These are phyloP conservation scores for Pseudocercospora ulei DNA, from an alignment of 2,329 filamentous ascomycete species.

Conservation along the genomic window DNA sequence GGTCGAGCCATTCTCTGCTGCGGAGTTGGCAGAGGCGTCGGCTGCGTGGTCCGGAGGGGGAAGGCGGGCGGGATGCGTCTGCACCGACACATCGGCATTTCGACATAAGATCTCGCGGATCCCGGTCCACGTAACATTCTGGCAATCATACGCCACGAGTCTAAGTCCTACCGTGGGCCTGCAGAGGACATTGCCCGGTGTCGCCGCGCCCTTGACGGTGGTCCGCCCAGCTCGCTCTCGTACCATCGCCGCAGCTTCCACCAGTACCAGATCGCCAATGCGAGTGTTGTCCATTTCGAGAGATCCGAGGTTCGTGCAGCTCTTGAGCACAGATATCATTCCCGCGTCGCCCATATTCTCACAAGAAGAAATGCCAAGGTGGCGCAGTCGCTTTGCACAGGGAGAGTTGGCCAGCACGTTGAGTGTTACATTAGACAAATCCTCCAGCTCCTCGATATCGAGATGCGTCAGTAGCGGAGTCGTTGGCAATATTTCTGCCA, in stretches of 20 bases:
- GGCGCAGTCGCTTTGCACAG: constrained; percentile 60
- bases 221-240: constrained; percentile 44
- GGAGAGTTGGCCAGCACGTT: constrained; percentile 66
- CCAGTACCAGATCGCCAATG: constrained; percentile 73
- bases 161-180: constrained; percentile 52
- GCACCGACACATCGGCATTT: constrained; percentile 63
- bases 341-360: constrained; percentile 74
- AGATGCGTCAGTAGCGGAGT: constrained; percentile 71
- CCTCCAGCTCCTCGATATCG: constrained; percentile 75
- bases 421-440: constrained; percentile 65
- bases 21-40: constrained; percentile 24
- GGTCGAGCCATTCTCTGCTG: constrained; percentile 19
- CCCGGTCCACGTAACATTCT: constrained; percentile 85
- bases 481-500: constrained; percentile 63
- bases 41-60: constrained; percentile 23
- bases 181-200: constrained; percentile 23
- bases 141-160: constrained; percentile 82
- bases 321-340: constrained; percentile 71
- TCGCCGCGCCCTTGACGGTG: constrained; percentile 37
- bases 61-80: constrained; percentile 30
- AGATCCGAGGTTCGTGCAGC: constrained; percentile 57
- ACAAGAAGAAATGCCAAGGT: constrained; percentile 84
- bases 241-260: constrained; percentile 75
- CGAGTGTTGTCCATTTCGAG: constrained; percentile 90
- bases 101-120: constrained; percentile 75